phyloP scores from a whole-genome alignment of 2,329 filamentous ascomycete genomes.

The Laburnicola sp. region DNA sequence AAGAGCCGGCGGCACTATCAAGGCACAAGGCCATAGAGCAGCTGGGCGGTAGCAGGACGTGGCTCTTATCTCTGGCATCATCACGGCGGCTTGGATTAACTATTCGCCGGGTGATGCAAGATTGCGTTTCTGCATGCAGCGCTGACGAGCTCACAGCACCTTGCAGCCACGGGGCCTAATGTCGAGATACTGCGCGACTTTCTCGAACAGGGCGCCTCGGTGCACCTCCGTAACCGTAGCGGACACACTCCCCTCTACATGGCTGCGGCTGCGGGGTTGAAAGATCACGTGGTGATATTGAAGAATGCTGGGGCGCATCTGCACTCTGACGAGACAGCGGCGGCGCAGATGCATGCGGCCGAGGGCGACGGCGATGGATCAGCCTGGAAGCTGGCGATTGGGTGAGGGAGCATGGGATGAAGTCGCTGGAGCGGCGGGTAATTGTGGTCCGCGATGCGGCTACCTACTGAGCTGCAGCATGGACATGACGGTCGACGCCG shows the following conservation, averaged over 20 bases:
- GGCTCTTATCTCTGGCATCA: conserved; percentile 37
- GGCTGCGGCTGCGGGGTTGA: conserved; percentile 59
- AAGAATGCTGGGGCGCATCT: conserved; percentile 62
- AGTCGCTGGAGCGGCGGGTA: conserved; percentile 29
- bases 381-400: conserved; percentile 40
- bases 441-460: conserved; percentile 28
- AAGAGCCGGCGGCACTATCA: conserved; percentile 32
- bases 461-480: conserved; percentile 26
- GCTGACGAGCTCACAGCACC: conserved; percentile 52
- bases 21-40: conserved; percentile 29
- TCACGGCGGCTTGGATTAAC: conserved; percentile 28
- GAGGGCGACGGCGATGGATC: conserved; percentile 38
- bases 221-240: conserved; percentile 62
- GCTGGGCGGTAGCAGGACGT: conserved; percentile 27
- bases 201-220: conserved; percentile 59
- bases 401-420: conserved; percentile 27
- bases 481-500: conserved; percentile 16
- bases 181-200: conserved; percentile 60
- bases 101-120: conserved; percentile 32
- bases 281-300: conserved; percentile 58
- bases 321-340: conserved; percentile 59
- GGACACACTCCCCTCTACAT: conserved; percentile 63
- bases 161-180: conserved; percentile 60
- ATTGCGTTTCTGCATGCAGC: conserved; percentile 29
- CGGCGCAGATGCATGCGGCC: conserved; percentile 52